phyloP scores from a whole-genome alignment of 805 yeast species.

The Ogataea allantospora region DNA sequence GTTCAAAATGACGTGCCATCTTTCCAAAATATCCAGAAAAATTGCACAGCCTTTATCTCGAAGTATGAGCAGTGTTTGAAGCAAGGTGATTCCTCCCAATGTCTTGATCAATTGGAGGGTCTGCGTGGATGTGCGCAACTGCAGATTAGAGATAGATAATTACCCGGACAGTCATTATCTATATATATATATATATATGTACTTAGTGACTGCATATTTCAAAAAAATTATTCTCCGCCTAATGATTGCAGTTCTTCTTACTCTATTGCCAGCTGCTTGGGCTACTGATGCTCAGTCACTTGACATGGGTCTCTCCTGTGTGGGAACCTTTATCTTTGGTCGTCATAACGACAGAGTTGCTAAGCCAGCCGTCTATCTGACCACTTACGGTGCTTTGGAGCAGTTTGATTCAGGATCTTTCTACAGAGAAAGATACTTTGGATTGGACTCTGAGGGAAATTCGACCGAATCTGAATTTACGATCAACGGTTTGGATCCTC shows the following conservation, averaged over 20 bases:
- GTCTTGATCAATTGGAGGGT: constrained; percentile 51
- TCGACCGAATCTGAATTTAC: constrained; percentile 29
- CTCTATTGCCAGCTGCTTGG: constrained; percentile 6
- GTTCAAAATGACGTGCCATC: constrained; percentile 66
- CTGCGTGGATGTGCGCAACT: constrained; percentile 54
- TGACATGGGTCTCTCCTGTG: constrained; percentile 28
- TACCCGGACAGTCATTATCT: too few relatives aligned
- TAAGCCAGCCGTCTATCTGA: constrained; percentile 43
- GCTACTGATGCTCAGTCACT: constrained; percentile 23
- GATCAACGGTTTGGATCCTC: constrained; percentile 33
- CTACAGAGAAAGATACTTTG: constrained; percentile 44
- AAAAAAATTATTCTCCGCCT: not conserved
- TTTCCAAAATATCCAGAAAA: constrained; percentile 62
- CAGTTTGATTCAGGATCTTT: constrained; percentile 40
- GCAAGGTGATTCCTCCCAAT: constrained; percentile 46
- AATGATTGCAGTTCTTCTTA: not conserved
- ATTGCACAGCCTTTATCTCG: constrained; percentile 56
- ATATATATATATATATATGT: too few relatives aligned
- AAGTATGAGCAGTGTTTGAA: constrained; percentile 66
- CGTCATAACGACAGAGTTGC: constrained; percentile 50
- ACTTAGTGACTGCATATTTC: not conserved
- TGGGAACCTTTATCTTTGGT: constrained; percentile 46
- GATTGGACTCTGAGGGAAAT: constrained; percentile 27
- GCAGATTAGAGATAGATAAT: too few relatives aligned
- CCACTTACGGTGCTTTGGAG: constrained; percentile 42